phyloP scores from a whole-genome alignment of 805 yeast genomes.

The Myxozyma udenii region DNA sequence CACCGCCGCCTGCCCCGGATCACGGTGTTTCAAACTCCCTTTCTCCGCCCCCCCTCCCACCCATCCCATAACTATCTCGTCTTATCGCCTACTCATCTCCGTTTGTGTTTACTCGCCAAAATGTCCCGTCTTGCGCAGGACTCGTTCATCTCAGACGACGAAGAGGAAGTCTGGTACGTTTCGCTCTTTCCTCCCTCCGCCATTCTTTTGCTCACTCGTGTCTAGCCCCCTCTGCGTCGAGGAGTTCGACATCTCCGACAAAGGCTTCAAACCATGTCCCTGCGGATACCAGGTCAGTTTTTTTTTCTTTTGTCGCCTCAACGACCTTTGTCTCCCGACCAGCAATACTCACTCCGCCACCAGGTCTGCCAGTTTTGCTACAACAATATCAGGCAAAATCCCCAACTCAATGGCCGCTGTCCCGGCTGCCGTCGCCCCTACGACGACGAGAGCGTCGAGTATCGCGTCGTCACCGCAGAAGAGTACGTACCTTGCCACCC shows the following conservation, averaged over 20 bases:
- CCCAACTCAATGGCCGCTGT: conserved; percentile 91
- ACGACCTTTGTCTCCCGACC: no score
- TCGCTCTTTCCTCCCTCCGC: background rate
- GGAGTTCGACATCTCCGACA: conserved; percentile 95
- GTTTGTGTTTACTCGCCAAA: no score
- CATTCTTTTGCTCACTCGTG: background rate
- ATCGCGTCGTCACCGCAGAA: conserved; percentile 76
- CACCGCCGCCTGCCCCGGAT: no score
- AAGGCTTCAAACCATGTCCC: conserved; percentile 98
- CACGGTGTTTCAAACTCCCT: no score
- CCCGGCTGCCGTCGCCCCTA: conserved; percentile 96
- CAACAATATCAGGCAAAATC: conserved; percentile 92
- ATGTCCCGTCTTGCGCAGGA: conserved; percentile 31
- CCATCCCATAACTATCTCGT: no score
- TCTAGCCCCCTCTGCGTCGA: conserved; percentile 90
- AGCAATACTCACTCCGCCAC: no score
- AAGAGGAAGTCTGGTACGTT: conserved; percentile 67
- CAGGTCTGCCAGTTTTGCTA: conserved; percentile 98
- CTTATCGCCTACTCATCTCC: no score
- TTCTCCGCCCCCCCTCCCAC: no score
- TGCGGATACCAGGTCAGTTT: conserved; percentile 66
- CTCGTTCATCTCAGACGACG: conserved; percentile 60
- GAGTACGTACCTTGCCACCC: conserved; percentile 43
- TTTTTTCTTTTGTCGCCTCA: no score
- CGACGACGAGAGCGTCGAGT: conserved; percentile 90